Evolutionary conservation across 1,284 basidiomycete species (phyloP).

Genomic region (Apiotrichum porosum): DNA sequence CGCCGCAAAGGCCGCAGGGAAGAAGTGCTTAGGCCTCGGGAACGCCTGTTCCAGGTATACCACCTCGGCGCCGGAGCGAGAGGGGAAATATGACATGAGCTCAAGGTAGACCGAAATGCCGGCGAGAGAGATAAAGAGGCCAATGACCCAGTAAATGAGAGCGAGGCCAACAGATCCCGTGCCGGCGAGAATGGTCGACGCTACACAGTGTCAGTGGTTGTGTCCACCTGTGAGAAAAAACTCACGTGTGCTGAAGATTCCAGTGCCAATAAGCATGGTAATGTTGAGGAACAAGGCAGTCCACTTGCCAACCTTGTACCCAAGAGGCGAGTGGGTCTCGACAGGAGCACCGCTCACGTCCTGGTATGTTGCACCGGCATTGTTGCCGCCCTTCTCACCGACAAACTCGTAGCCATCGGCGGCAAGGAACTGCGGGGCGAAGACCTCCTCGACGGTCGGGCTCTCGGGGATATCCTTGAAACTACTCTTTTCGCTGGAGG

Average conservation of each 20-base stretch:
- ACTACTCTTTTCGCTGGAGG: not conserved
- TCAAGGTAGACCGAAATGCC: conserved; percentile 30
- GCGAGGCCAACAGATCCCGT: conserved; percentile 25
- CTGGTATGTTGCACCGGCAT: conserved; percentile 17
- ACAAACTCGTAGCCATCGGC: conserved; percentile 4
- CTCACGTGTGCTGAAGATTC: conserved; percentile 29
- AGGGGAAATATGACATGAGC: conserved; percentile 27
- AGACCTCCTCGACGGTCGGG: not conserved
- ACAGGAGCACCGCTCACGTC: conserved; percentile 23
- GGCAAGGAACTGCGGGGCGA: not conserved
- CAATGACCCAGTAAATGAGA: conserved; percentile 29
- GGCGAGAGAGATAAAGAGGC: conserved; percentile 19
- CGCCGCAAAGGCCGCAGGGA: conserved; percentile 28
- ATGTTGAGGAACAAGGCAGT: conserved; percentile 25
- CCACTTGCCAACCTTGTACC: conserved; percentile 20
- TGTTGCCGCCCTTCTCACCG: conserved; percentile 12
- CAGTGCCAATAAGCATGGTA: conserved; percentile 24
- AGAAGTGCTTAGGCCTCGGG: conserved; percentile 24
- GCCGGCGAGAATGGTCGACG: conserved; percentile 14
- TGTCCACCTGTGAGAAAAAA: not conserved
- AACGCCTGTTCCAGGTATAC: conserved; percentile 38
- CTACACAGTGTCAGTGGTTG: conserved; percentile 1
- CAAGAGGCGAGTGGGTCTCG: conserved; percentile 20
- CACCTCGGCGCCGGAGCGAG: conserved; percentile 24
- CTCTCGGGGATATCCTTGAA: no score